Conservation (phyloP, 768 basidiomycete species). For the Leccinum fibrillosum region DNA sequence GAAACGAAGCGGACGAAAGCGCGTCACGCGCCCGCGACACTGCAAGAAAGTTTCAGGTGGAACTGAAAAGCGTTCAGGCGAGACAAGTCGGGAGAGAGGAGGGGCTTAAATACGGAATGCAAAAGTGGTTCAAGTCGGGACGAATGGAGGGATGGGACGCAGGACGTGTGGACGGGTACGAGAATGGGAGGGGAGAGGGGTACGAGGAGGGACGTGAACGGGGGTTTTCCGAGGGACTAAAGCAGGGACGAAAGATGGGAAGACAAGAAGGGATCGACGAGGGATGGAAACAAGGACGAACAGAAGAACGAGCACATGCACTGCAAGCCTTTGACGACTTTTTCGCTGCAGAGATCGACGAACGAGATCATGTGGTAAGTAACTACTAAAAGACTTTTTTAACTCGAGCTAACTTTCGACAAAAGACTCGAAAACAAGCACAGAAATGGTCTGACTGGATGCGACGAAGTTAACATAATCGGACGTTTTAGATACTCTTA, state of each 20-base stretch:
- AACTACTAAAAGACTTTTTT: too few relatives aligned
- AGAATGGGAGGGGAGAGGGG: slow-evolving; percentile 44
- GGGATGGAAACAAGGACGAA: slow-evolving; percentile 38
- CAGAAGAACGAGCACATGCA: slow-evolving; percentile 51
- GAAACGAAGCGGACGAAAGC: slow-evolving; percentile 42
- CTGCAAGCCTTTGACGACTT: slow-evolving; percentile 58
- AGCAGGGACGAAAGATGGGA: slow-evolving; percentile 31
- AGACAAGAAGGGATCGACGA: slow-evolving; percentile 32
- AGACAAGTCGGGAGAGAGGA: slow-evolving; percentile 43
- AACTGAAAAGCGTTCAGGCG: slow-evolving; percentile 44
- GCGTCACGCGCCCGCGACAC: slow-evolving; percentile 42
- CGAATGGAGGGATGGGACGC: slow-evolving; percentile 42
- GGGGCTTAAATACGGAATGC: slow-evolving; percentile 37
- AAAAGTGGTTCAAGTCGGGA: slow-evolving; percentile 45
- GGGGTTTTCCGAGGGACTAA: slow-evolving; percentile 36
- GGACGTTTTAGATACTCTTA: not conserved
- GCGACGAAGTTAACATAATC: slow-evolving; percentile 11
- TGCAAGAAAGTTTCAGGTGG: slow-evolving; percentile 40
- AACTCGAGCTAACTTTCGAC: slow-evolving; percentile 5
- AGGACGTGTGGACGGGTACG: slow-evolving; percentile 46
- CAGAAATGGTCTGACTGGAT: slow-evolving; percentile 30
- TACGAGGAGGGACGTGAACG: slow-evolving; percentile 38
- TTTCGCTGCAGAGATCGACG: slow-evolving; percentile 43
- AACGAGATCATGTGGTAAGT: slow-evolving; percentile 25
- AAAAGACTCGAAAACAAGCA: slow-evolving; percentile 22